Percentiles rank a stretch among this genome's conserved stretches.
Evolutionary conservation across 495 filamentous ascomycete species (phyloP).

Genomic region (Letharia lupina): DNA sequence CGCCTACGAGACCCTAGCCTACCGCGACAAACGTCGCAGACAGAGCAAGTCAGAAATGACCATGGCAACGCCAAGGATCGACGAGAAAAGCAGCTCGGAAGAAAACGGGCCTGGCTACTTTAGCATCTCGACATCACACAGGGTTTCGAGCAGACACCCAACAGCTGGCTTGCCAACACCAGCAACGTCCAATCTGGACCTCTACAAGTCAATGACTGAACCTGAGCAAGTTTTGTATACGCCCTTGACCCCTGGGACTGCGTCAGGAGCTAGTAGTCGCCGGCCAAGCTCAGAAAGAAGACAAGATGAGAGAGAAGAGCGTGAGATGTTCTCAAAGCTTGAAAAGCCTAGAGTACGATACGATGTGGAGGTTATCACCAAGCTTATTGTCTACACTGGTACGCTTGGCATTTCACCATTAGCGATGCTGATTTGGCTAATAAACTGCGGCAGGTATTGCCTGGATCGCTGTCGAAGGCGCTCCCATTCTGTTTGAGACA

Average conservation of each 20-base stretch:
- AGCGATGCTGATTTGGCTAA: neutral
- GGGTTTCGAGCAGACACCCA: conserved; percentile 8
- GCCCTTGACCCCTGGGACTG: conserved; percentile 32
- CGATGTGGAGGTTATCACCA: conserved; percentile 95
- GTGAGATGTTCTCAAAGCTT: conserved; percentile 75
- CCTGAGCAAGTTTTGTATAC: conserved; percentile 31
- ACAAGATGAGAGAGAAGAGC: conserved; percentile 52
- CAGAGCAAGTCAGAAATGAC: conserved; percentile 51
- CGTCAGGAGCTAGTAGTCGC: conserved; percentile 29
- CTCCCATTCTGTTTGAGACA: conserved; percentile 58
- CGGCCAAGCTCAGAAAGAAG: conserved; percentile 37
- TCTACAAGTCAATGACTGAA: conserved; percentile 66
- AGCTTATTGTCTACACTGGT: conserved; percentile 93
- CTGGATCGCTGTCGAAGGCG: conserved; percentile 60
- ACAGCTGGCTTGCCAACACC: conserved; percentile 27
- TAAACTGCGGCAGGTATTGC: conserved; percentile 52
- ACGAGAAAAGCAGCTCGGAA: conserved; percentile 9
- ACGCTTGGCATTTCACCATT: conserved; percentile 29
- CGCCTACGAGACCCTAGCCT: conserved; percentile 92
- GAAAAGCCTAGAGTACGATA: conserved; percentile 86
- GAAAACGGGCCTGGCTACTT: conserved; percentile 16
- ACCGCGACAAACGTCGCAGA: conserved; percentile 68
- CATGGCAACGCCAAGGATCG: neutral
- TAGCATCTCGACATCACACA: conserved; percentile 17
- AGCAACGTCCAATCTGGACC: conserved; percentile 40